A percentile compares a stretch with the other conserved stretches of the same genome.
phyloP scores from a whole-genome alignment of 2,329 filamentous ascomycete genomes.

The Diaporthe longicolla region DNA sequence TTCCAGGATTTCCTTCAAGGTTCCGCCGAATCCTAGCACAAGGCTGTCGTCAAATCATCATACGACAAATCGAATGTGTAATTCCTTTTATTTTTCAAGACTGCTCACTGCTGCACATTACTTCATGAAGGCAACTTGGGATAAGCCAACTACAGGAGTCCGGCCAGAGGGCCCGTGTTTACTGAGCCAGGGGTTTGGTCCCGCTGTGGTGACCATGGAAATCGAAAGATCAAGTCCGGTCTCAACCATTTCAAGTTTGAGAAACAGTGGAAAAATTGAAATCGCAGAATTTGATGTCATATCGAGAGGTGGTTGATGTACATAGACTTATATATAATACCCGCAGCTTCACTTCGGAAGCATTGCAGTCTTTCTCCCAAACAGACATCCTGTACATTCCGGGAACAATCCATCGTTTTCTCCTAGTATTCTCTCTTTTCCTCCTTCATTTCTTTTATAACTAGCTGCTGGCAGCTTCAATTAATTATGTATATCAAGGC shows the following conservation, averaged over 20 bases:
- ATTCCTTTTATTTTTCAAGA: neutral
- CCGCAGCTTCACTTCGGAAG: neutral
- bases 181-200: neutral
- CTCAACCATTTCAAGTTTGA: too few species aligned
- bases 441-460: neutral
- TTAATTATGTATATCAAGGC: neutral
- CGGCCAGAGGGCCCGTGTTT: neutral
- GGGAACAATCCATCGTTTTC: neutral
- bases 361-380: neutral
- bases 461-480: neutral
- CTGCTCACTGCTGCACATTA: neutral
- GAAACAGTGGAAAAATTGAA: neutral
- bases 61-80: neutral
- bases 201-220: neutral
- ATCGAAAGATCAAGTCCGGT: neutral
- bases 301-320: neutral
- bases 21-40: too few species aligned
- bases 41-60: neutral
- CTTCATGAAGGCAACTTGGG: neutral
- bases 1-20: too few species aligned
- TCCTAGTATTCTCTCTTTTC: neutral
- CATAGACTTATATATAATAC: neutral
- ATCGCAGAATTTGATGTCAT: neutral
- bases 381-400: neutral
- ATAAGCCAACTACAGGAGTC: neutral